phyloP scores from a whole-genome alignment of 306 rosid genomes.

The Calophaca sinica region DNA sequence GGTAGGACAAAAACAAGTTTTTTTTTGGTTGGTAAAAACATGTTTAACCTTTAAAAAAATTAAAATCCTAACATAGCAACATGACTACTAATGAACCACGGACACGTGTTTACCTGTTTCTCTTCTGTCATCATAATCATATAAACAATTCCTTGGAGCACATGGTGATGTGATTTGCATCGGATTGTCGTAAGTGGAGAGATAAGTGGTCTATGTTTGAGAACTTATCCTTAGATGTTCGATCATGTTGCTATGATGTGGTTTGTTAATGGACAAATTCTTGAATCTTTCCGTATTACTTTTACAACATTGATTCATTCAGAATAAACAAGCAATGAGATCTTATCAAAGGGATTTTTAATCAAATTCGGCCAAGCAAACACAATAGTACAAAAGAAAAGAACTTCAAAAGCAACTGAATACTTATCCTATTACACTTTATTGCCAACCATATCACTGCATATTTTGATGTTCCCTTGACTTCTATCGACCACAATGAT shows the following conservation, averaged over 20 bases:
- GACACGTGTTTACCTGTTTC: conserved; percentile 29
- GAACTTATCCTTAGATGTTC: conserved; percentile 38
- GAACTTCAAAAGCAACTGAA: conserved; percentile 38
- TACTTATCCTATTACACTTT: conserved; percentile 38
- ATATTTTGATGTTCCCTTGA: conserved; percentile 48
- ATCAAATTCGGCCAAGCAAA: conserved; percentile 52
- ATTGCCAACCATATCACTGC: conserved; percentile 33
- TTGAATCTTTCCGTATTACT: conserved; percentile 39
- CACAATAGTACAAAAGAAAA: conserved; percentile 38
- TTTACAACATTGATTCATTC: conserved; percentile 39
- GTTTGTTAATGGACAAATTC: conserved; percentile 45
- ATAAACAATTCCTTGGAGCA: conserved; percentile 25
- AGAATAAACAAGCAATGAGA: conserved; percentile 45
- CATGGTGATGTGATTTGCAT: conserved; percentile 29
- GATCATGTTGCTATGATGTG: conserved; percentile 26
- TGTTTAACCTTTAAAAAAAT: too few relatives aligned
- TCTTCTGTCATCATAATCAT: conserved; percentile 13
- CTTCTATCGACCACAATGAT: conserved; percentile 30
- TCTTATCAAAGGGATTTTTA: conserved; percentile 45
- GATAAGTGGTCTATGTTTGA: conserved; percentile 38
- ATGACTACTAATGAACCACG: neutral
- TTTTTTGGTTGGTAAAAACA: too few relatives aligned
- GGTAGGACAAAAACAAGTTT: too few relatives aligned
- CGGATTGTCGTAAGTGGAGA: conserved; percentile 38
- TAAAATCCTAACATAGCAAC: too few relatives aligned